phyloP scores from a whole-genome alignment of 2,329 filamentous ascomycete genomes.

The Cytospora mali region DNA sequence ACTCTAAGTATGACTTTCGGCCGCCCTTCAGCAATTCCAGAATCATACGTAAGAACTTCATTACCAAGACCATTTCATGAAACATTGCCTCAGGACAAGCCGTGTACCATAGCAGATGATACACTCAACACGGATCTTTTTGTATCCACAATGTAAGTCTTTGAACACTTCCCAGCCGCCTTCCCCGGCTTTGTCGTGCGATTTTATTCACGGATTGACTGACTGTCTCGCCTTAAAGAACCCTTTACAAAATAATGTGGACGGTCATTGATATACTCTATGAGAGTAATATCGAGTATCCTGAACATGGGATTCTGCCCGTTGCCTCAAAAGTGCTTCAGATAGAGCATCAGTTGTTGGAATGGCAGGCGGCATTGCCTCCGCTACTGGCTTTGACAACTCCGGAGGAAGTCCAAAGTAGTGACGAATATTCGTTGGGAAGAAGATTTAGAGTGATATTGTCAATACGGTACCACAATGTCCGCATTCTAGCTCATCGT shows the following conservation, averaged over 20 bases:
- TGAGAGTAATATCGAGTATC: constrained; percentile 45
- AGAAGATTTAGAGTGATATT: constrained; percentile 45
- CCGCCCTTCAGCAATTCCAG: constrained; percentile 48
- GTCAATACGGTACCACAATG: constrained; percentile 38
- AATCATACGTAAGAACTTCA: constrained; percentile 45
- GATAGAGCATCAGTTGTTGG: constrained; percentile 42
- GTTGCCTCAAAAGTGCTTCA: constrained; percentile 41
- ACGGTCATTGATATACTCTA: constrained; percentile 46
- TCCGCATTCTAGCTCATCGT: constrained; percentile 38
- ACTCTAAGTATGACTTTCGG: constrained; percentile 56
- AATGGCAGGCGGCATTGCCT: constrained; percentile 43
- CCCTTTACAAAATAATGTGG: constrained; percentile 40
- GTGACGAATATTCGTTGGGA: constrained; percentile 27
- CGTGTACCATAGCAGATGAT: constrained; percentile 11
- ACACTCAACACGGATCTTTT: constrained; percentile 35
- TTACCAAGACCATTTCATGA: constrained; percentile 34
- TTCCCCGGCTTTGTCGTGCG: too few relatives aligned
- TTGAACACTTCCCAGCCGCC: too few relatives aligned
- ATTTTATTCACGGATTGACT: too few relatives aligned
- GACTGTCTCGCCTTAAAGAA: constrained; percentile 27
- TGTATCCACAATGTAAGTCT: constrained; percentile 39
- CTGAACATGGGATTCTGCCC: constrained; percentile 12
- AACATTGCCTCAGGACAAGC: not conserved
- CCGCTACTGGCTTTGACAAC: constrained; percentile 33
- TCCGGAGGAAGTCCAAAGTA: constrained; percentile 31